Percentiles rank a stretch among this genome's conserved stretches.
phyloP scores from a whole-genome alignment of 768 basidiomycete species.

The Candolleomyces eurysporus region DNA sequence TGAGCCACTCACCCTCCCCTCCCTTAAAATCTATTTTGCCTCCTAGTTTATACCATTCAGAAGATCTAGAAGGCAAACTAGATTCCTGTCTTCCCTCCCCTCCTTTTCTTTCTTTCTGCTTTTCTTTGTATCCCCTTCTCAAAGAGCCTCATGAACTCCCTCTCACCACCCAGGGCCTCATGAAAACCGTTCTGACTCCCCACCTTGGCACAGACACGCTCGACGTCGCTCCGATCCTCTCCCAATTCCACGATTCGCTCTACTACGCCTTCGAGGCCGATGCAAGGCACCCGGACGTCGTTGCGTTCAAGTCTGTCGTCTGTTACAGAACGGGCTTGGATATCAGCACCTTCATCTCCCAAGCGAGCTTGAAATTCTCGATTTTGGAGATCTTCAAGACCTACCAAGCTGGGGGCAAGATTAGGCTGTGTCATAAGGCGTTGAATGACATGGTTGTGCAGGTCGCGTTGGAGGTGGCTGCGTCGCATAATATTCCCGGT shows the following conservation, averaged over 20 bases:
- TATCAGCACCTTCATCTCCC: constrained; percentile 32
- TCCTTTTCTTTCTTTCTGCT: not conserved
- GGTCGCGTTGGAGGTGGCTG: constrained; percentile 51
- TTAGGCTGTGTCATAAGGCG: constrained; percentile 58
- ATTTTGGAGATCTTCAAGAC: constrained; percentile 30
- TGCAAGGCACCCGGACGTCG: constrained; percentile 50
- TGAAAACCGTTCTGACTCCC: constrained; percentile 26
- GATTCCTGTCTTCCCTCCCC: constrained; percentile 7
- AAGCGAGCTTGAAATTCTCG: constrained; percentile 26
- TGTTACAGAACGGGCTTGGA: constrained; percentile 78
- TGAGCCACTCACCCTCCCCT: not conserved
- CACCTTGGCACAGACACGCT: constrained; percentile 13
- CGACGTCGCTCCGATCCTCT: constrained; percentile 19
- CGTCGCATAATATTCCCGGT: constrained; percentile 59
- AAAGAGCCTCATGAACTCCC: not conserved
- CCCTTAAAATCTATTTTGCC: no score
- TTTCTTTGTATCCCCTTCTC: not conserved
- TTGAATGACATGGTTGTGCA: constrained; percentile 70
- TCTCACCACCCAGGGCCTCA: constrained; percentile 24
- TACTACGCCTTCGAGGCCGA: constrained; percentile 29
- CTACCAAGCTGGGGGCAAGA: constrained; percentile 32
- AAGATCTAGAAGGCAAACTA: no score
- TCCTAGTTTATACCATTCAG: no score
- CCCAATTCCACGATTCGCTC: constrained; percentile 35
- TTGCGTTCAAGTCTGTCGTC: constrained; percentile 70